Percentiles rank a stretch among this genome's conserved stretches.
These are phyloP conservation scores for Pythium oligandrum DNA, from an alignment of 352 stramenopile genomes.

Conservation along the genomic window DNA sequence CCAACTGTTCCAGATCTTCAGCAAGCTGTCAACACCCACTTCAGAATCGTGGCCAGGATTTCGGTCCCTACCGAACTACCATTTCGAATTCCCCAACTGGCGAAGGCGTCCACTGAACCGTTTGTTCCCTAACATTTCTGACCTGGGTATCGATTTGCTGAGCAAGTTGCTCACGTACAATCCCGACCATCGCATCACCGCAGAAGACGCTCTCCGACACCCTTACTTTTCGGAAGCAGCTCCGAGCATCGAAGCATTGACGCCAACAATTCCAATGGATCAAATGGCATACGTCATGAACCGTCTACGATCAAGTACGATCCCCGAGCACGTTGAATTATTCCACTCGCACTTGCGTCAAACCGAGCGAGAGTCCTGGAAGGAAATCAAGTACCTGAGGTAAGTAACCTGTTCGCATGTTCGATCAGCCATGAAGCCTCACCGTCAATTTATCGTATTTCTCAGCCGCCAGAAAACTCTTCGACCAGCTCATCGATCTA, in stretches of 20 bases:
- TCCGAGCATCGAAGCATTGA: conserved; percentile 35
- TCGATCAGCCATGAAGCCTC: not conserved
- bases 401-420: conserved; percentile 12
- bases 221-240: conserved; percentile 67
- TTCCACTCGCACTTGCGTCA: conserved; percentile 81
- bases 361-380: conserved; percentile 76
- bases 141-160: conserved; percentile 65
- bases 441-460: conserved; percentile 3
- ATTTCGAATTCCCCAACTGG: conserved; percentile 87
- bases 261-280: conserved; percentile 72
- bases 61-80: conserved; percentile 96
- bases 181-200: conserved; percentile 75
- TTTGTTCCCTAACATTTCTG: conserved; percentile 66
- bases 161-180: conserved; percentile 80
- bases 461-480: conserved; percentile 75
- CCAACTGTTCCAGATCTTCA: conserved; percentile 86
- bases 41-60: conserved; percentile 97
- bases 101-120: conserved; percentile 60
- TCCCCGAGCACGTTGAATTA: conserved; percentile 66
- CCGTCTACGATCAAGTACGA: conserved; percentile 34
- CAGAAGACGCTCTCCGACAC: conserved; percentile 76
- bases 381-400: conserved; percentile 86
- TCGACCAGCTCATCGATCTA: conserved; percentile 79
- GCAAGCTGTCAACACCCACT: conserved; percentile 95
- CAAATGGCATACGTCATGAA: conserved; percentile 71